These are phyloP conservation scores for Echites panduratus DNA, from an alignment of 257 asterid genomes.

Conservation along the genomic window DNA sequence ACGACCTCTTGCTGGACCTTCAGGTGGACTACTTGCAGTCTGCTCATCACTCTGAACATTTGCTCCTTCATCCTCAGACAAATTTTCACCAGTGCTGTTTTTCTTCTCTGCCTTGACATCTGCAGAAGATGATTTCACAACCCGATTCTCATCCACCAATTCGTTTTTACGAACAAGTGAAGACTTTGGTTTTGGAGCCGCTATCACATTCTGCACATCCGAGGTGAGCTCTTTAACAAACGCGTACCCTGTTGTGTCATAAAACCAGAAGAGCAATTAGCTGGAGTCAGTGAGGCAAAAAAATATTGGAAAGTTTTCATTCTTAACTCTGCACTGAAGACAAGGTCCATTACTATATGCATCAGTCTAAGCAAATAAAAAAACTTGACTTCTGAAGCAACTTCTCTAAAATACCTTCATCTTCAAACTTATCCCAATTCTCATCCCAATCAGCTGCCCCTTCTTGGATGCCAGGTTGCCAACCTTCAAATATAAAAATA, in stretches of 20 bases:
- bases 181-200: conserved; percentile 71
- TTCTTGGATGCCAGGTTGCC: conserved; percentile 93
- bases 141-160: conserved; percentile 25
- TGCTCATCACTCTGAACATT: conserved; percentile 33
- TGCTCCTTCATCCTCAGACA: conserved; percentile 36
- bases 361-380: not conserved
- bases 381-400: not conserved
- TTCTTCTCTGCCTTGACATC: conserved; percentile 42
- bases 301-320: not conserved
- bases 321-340: not conserved
- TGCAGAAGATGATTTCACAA: conserved; percentile 41
- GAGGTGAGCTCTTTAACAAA: conserved; percentile 83
- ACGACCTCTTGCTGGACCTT: conserved; percentile 62
- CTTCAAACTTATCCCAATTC: conserved; percentile 90
- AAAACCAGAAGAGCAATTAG: conserved; percentile 13
- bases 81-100: conserved; percentile 30
- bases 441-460: conserved; percentile 98
- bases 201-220: conserved; percentile 76
- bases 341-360: not conserved
- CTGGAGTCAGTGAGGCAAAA: not conserved
- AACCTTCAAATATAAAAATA: conserved; percentile 43
- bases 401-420: conserved; percentile 56
- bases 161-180: conserved; percentile 56
- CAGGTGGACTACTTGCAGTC: conserved; percentile 54
- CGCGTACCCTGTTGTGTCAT: conserved; percentile 52